A percentile compares a stretch with the other conserved stretches of the same genome.
phyloP scores from a whole-genome alignment of 345 rosid species.

The Aurinia saxatilis region DNA sequence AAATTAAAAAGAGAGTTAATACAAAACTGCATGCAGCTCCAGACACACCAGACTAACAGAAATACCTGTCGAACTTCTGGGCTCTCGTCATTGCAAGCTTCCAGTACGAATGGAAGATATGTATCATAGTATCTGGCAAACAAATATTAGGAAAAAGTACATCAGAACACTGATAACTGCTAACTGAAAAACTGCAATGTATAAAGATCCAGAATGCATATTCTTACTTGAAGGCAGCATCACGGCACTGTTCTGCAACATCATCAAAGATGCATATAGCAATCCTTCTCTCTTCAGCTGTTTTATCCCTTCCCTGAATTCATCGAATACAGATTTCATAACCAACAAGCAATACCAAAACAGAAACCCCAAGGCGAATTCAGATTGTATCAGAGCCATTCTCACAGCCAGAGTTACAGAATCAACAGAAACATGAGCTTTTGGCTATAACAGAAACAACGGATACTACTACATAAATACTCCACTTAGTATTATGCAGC shows the following conservation, averaged over 20 bases:
- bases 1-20: conserved; percentile 12
- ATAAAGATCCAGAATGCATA: background rate
- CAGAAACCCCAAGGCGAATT: background rate
- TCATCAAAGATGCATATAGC: conserved; percentile 99
- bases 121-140: conserved; percentile 83
- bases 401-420: background rate
- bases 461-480: background rate
- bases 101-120: conserved; percentile 91
- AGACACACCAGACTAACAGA: background rate
- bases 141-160: conserved; percentile 8
- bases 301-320: conserved; percentile 91
- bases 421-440: background rate
- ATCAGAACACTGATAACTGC: conserved; percentile 11
- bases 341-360: background rate
- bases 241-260: conserved; percentile 97
- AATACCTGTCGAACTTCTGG: conserved; percentile 96
- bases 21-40: background rate
- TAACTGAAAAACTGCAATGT: background rate
- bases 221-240: conserved; percentile 83
- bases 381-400: conserved; percentile 7
- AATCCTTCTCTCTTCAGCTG: conserved; percentile 97
- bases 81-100: conserved; percentile 94
- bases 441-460: background rate
- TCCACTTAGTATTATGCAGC: conserved; percentile 3
- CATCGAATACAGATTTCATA: background rate